Evolutionary conservation across 257 asterid species (phyloP).

Genomic region (Henckelia pumila): DNA sequence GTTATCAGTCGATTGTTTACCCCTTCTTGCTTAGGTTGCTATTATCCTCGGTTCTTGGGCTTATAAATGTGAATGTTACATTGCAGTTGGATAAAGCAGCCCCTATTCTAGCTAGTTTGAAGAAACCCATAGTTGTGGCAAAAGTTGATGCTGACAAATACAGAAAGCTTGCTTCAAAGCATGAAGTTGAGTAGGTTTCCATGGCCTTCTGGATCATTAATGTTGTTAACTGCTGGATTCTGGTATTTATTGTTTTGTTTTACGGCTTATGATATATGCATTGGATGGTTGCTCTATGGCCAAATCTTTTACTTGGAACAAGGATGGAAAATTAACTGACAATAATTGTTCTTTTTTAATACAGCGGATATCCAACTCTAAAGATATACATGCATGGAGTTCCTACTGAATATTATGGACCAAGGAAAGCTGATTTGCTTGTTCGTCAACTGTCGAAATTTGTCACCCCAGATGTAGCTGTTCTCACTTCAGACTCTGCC

Average conservation of each 20-base stretch:
- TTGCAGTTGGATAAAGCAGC: constrained; percentile 94
- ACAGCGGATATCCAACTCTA: constrained; percentile 92
- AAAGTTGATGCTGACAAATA: constrained; percentile 89
- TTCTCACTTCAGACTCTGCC: constrained; percentile 63
- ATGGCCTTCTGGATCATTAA: constrained; percentile 9
- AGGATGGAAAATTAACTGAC: constrained; percentile 21
- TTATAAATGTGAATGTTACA: constrained; percentile 19
- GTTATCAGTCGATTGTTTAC: not conserved
- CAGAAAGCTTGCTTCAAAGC: constrained; percentile 55
- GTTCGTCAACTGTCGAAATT: constrained; percentile 57
- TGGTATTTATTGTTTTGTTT: constrained; percentile 7
- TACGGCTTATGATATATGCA: constrained; percentile 15
- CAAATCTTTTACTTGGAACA: not conserved
- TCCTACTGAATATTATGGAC: constrained; percentile 83
- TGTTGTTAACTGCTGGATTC: not conserved
- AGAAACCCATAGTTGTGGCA: constrained; percentile 76
- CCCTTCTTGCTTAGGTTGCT: not conserved
- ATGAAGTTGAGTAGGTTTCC: constrained; percentile 72
- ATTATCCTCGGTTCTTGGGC: not conserved
- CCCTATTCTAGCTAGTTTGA: constrained; percentile 64
- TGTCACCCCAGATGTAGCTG: constrained; percentile 79
- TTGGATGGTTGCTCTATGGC: constrained; percentile 1
- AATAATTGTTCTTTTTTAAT: constrained; percentile 31
- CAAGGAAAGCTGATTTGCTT: constrained; percentile 78
- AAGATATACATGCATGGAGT: constrained; percentile 92